Conservation (phyloP, 1,139 yeast species). For the Yamadazyma taylorii region DNA sequence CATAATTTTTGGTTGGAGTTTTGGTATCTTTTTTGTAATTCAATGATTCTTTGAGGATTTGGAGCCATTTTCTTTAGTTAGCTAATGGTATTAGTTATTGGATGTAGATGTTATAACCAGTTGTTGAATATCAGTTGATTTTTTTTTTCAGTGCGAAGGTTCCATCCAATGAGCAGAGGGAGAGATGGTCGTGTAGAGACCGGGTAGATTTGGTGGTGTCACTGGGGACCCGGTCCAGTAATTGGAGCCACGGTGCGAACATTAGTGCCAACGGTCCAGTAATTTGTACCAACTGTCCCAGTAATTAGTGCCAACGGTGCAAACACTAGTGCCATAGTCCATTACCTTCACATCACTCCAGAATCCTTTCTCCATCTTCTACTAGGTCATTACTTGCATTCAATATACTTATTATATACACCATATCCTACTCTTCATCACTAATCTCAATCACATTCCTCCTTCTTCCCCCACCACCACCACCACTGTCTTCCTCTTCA, state of each 20-base stretch:
- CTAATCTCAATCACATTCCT: slow-evolving; percentile 3
- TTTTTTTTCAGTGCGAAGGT: slow-evolving; percentile 7
- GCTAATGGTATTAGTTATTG: too few species aligned
- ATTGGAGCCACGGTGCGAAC: too few species aligned
- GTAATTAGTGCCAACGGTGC: too few species aligned
- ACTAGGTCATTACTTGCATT: too few species aligned
- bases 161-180: slow-evolving; percentile 13
- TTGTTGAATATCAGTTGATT: slow-evolving; percentile 15
- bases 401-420: not conserved
- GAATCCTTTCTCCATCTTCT: too few species aligned
- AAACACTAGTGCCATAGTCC: too few species aligned
- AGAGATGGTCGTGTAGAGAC: not conserved
- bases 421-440: slow-evolving; percentile 2
- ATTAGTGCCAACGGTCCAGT: too few species aligned
- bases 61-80: slow-evolving; percentile 28
- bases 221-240: too few species aligned
- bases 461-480: not conserved
- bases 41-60: slow-evolving; percentile 66
- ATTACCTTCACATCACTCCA: too few species aligned
- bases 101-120: not conserved
- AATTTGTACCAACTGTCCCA: too few species aligned
- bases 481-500: slow-evolving; percentile 8
- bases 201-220: not conserved
- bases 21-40: slow-evolving; percentile 76
- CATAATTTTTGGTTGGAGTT: slow-evolving; percentile 69